These are phyloP conservation scores for Hygrophila difformis DNA, from an alignment of 257 asterid species.

Conservation along the genomic window DNA sequence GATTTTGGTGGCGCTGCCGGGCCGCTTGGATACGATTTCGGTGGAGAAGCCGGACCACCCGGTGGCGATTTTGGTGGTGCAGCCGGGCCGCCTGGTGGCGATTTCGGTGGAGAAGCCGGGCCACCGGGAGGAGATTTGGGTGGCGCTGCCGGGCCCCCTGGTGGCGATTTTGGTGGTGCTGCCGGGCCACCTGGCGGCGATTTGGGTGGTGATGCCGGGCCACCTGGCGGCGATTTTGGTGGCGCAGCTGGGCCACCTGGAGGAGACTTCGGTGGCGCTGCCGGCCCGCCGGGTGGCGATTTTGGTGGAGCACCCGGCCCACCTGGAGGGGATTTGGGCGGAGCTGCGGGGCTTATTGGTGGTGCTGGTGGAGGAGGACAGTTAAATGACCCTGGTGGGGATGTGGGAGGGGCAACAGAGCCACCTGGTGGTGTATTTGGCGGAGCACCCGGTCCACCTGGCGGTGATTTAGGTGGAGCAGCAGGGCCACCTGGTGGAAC, in stretches of 20 bases:
- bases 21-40: not conserved
- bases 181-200: not conserved
- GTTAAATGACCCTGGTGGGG: constrained; percentile 9
- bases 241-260: not conserved
- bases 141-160: not conserved
- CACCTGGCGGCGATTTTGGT: not conserved
- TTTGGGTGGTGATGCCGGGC: constrained; percentile 13
- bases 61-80: not conserved
- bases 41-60: constrained; percentile 14
- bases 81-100: not conserved
- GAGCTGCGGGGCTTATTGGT: not conserved
- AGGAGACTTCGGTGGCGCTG: too few relatives aligned
- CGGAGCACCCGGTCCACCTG: constrained; percentile 4
- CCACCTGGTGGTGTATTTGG: constrained; percentile 8
- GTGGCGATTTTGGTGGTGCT: not conserved
- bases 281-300: not conserved
- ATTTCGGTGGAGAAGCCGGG: not conserved
- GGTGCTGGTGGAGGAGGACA: constrained; percentile 15
- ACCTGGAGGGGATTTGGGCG: not conserved
- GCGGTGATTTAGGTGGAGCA: constrained; percentile 16
- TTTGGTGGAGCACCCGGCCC: constrained; percentile 14
- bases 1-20: not conserved
- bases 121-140: too few relatives aligned
- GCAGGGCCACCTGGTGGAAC: constrained; percentile 6
- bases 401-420: constrained; percentile 5